Evolutionary conservation across 148 eudicot species (phyloP).

Genomic region (Rhododendron ferrugineum): DNA sequence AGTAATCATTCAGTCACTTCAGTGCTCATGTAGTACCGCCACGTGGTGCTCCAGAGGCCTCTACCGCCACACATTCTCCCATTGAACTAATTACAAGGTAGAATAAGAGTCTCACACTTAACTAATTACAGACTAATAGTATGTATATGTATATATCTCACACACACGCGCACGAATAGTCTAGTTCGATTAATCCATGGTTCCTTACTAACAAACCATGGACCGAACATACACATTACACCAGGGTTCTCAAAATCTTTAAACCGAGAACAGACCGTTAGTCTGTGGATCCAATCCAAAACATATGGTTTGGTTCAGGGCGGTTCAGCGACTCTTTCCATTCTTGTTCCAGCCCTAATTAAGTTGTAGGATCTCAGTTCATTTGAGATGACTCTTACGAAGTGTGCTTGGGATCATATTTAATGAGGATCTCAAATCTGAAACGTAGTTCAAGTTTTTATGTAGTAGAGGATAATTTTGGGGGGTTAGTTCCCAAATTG

Average conservation of each 20-base stretch:
- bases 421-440: neutral
- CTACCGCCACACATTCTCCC: too few species aligned
- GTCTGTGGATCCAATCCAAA: neutral
- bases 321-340: neutral
- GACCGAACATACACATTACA: neutral
- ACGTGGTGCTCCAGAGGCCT: too few species aligned
- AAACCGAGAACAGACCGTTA: neutral
- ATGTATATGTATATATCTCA: too few species aligned
- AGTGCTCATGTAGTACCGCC: neutral
- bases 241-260: neutral
- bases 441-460: neutral
- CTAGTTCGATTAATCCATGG: too few species aligned
- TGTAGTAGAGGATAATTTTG: neutral
- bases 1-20: neutral
- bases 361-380: neutral
- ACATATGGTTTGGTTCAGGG: neutral
- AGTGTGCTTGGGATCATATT: neutral
- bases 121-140: too few species aligned
- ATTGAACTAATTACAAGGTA: too few species aligned
- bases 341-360: neutral
- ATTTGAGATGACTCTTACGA: neutral
- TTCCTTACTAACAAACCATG: neutral
- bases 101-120: too few species aligned
- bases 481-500: neutral
- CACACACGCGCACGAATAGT: too few species aligned